Evolutionary conservation across 495 filamentous ascomycete genomes (phyloP), one percentile per base, ranked within the genome.

Genomic region (Stereocaulon alpinum): DNA sequence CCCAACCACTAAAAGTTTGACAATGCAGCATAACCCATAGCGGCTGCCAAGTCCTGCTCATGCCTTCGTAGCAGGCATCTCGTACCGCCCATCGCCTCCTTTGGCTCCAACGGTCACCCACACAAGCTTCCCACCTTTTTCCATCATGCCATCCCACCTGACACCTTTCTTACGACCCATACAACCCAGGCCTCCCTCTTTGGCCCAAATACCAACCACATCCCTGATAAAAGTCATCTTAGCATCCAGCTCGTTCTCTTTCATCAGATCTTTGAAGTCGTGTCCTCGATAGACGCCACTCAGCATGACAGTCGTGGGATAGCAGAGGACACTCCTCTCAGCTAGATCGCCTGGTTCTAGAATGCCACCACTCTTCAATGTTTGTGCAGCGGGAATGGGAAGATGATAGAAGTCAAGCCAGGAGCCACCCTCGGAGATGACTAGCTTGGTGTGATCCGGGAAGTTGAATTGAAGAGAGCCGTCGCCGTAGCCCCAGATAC

Each of bases 401-500:
- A 95, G 81, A 66, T 89, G 87, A 73, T 88, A 90, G 69, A 93
- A 93, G 70, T 91, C 86, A 63, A 89, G 82, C 80, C 85, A 88
- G 2, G 78, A 85, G 29, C 83, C 88, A 41, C 85, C 82, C 9
- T 82, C 76, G 40, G 88, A 87, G 50, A 95, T 74, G 4, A 94
- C 82, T 29, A 95, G 78, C 69, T 98, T 98, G 32, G 93, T 96
- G 69, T 98, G 93, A 63, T 98, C 93, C 7, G 92, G 91, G 73
- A 96, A 98, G 71, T 98, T 96, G 73, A 96, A 88, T 81, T 93
- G 67, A 65, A 96, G 84, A 63, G 88, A 84, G 1, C 91, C 91
- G 69, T 96, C 89, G 40, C 79, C 80, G 60, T 95, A 96, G 59
- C 84, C 87, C 91, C 92, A 92, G 67, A 91, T 83, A 30, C 89